Evolutionary conservation across 208 protist species (phyloP).

Genomic region (Plasmodiophora brassicae): DNA sequence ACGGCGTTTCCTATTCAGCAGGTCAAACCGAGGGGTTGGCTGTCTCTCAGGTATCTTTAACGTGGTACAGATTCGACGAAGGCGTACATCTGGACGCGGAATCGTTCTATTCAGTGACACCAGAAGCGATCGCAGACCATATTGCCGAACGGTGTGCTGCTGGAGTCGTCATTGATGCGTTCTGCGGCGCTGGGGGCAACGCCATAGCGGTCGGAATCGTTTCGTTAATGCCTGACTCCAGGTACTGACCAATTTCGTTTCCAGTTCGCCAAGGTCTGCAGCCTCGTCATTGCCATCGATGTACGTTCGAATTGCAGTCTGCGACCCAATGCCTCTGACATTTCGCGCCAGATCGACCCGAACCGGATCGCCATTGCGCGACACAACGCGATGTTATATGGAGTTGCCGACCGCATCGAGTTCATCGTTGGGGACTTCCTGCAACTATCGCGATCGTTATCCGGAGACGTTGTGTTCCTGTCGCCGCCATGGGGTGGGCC

Average conservation of each 20-base stretch:
- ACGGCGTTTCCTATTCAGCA: background rate
- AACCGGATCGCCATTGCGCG: constrained; percentile 26
- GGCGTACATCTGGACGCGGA: constrained; percentile 48
- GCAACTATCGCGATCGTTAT: background rate
- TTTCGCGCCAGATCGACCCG: constrained; percentile 38
- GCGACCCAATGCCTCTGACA: background rate
- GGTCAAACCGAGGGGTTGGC: too few relatives aligned
- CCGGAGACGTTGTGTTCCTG: constrained; percentile 39
- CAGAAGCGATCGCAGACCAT: constrained; percentile 54
- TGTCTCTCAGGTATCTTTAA: background rate
- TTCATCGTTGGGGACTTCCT: constrained; percentile 44
- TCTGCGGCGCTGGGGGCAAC: constrained; percentile 46
- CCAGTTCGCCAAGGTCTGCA: constrained; percentile 44
- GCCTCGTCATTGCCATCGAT: constrained; percentile 41
- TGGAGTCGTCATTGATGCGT: constrained; percentile 51
- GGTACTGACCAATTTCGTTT: too few relatives aligned
- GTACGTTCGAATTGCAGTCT: background rate
- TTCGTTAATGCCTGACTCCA: too few relatives aligned
- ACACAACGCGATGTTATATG: constrained; percentile 47
- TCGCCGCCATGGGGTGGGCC: constrained; percentile 36
- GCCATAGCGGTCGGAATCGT: too few relatives aligned
- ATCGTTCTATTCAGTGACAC: constrained; percentile 56
- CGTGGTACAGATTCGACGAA: background rate
- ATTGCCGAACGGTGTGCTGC: constrained; percentile 46
- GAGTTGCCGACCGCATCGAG: constrained; percentile 39